Percentiles rank a stretch among this genome's conserved stretches.
phyloP scores from a whole-genome alignment of 345 rosid genomes.

The Linum usitatissimum region DNA sequence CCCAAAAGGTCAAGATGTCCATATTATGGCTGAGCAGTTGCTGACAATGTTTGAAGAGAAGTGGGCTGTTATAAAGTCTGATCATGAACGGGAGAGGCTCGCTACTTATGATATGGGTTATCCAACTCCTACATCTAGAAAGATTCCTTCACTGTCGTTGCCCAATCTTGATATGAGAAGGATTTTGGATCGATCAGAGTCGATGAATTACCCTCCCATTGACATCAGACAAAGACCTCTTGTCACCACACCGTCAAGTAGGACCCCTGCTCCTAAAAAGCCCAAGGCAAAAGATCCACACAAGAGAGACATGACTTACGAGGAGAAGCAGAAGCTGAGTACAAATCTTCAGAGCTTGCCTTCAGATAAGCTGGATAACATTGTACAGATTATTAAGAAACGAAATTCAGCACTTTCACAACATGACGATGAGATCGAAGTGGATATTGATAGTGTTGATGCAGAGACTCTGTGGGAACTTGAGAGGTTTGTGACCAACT shows the following conservation, averaged over 20 bases:
- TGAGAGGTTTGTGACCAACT: slow-evolving; percentile 92
- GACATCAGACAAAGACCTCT: slow-evolving; percentile 42
- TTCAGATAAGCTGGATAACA: slow-evolving; percentile 81
- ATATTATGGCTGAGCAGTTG: slow-evolving; percentile 71
- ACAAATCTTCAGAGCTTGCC: slow-evolving; percentile 82
- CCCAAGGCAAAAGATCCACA: slow-evolving; percentile 94
- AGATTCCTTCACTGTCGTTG: slow-evolving; percentile 42
- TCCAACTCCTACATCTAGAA: slow-evolving; percentile 51
- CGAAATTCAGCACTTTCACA: slow-evolving; percentile 72
- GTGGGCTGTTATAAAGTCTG: slow-evolving; percentile 76
- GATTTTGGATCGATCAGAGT: slow-evolving; percentile 66
- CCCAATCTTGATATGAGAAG: slow-evolving; percentile 72
- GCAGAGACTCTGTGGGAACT: slow-evolving; percentile 98
- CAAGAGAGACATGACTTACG: slow-evolving; percentile 95
- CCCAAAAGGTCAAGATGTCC: slow-evolving; percentile 96
- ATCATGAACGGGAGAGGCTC: slow-evolving; percentile 61
- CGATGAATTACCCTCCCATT: slow-evolving; percentile 34
- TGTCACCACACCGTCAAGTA: slow-evolving; percentile 59
- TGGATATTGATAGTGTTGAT: slow-evolving; percentile 94
- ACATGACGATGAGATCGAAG: slow-evolving; percentile 92
- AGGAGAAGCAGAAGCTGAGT: slow-evolving; percentile 96
- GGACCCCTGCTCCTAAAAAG: slow-evolving; percentile 84
- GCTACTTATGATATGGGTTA: slow-evolving; percentile 44
- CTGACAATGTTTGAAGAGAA: slow-evolving; percentile 68
- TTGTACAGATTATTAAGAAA: slow-evolving; percentile 87